Conservation (phyloP, 2,329 filamentous ascomycete genomes). For the Aspergillus sp. region DNA sequence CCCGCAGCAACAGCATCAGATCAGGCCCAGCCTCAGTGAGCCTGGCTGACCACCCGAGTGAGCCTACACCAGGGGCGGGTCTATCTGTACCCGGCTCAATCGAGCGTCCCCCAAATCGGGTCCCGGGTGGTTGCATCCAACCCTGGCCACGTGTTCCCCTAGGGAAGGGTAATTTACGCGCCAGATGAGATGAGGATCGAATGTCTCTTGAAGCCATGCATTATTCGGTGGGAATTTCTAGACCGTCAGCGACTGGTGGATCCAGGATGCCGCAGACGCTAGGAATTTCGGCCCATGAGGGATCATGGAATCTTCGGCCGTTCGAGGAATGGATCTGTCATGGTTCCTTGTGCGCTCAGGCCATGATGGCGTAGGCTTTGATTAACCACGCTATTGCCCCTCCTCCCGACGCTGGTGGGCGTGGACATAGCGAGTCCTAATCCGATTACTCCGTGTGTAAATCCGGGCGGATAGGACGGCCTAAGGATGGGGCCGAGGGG, state of each 20-base stretch:
- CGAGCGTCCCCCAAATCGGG: background rate
- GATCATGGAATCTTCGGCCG: background rate
- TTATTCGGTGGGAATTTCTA: background rate
- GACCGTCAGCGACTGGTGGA: conserved; percentile 9
- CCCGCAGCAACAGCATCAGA: conserved; percentile 5
- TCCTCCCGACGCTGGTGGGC: too few relatives aligned
- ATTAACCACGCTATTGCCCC: too few relatives aligned
- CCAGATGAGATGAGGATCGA: conserved; percentile 12
- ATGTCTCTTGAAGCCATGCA: background rate
- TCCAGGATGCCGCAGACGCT: conserved; percentile 13
- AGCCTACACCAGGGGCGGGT: background rate
- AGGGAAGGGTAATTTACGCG: conserved; percentile 15
- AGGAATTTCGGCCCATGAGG: background rate
- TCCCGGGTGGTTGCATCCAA: conserved; percentile 15
- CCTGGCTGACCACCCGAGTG: conserved; percentile 11
- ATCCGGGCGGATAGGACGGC: background rate
- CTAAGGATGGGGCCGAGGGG: background rate
- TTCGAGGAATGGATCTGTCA: background rate
- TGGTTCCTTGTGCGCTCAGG: background rate
- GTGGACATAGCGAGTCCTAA: too few relatives aligned
- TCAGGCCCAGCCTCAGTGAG: too few relatives aligned
- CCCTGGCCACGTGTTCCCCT: conserved; percentile 18
- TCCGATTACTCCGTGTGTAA: background rate
- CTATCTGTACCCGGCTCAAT: background rate
- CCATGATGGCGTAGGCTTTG: background rate